Conservation (phyloP, 2,329 filamentous ascomycete genomes). For the Triangularia setosa region DNA sequence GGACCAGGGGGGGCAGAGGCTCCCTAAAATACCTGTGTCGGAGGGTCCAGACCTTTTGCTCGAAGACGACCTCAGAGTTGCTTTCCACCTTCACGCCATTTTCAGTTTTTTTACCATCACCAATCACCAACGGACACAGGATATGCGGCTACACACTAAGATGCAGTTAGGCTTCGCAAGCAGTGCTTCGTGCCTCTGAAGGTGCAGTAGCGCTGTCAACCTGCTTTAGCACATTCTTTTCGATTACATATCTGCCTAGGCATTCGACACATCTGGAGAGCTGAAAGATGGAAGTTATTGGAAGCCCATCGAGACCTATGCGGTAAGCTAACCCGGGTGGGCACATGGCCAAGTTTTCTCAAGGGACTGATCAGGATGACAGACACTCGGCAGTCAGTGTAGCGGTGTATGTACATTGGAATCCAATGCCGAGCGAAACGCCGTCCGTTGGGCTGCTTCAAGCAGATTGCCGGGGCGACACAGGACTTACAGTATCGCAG, state of each 20-base stretch:
- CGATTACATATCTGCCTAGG: too few species aligned
- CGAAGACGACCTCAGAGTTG: too few species aligned
- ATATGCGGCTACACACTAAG: background rate
- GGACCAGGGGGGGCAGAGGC: background rate
- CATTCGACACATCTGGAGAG: background rate
- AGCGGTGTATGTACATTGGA: background rate
- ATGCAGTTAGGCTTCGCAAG: background rate
- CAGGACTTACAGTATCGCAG: background rate
- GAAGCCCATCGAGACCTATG: conserved; percentile 1
- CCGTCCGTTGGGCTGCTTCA: background rate
- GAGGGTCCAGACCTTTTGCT: background rate
- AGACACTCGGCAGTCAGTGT: background rate
- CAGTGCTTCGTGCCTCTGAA: background rate
- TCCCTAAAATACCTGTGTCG: background rate
- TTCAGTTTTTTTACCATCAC: background rate
- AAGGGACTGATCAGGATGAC: background rate
- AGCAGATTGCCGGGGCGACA: background rate
- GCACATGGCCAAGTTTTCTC: background rate
- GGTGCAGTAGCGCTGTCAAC: background rate
- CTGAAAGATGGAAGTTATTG: background rate
- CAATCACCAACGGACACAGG: background rate
- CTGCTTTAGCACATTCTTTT: background rate
- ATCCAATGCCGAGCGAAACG: too few species aligned
- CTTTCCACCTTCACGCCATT: background rate
- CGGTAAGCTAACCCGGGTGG: background rate